These are phyloP conservation scores for Barnettozyma californica DNA, from an alignment of 805 yeast genomes.

Conservation along the genomic window DNA sequence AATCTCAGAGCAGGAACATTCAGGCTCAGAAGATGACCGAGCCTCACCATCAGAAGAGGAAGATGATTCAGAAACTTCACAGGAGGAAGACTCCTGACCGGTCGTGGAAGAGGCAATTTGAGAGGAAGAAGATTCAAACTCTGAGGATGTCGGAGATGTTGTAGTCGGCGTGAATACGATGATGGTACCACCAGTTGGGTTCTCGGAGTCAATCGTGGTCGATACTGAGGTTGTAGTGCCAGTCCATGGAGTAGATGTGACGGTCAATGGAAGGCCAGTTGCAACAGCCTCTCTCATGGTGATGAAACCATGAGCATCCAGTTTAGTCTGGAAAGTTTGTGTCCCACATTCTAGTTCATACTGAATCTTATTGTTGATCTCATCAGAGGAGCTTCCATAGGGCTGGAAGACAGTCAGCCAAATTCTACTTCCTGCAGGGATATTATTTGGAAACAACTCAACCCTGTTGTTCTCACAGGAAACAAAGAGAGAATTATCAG, in stretches of 20 bases:
- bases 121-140: background rate
- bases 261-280: conserved; percentile 16
- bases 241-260: conserved; percentile 16
- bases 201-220: conserved; percentile 9
- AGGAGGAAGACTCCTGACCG: too few species aligned
- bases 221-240: conserved; percentile 17
- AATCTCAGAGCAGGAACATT: background rate
- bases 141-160: conserved; percentile 1
- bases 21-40: conserved; percentile 1
- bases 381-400: conserved; percentile 4
- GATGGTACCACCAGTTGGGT: conserved; percentile 18
- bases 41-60: too few species aligned
- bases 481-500: conserved; percentile 11
- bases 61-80: too few species aligned
- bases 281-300: conserved; percentile 18
- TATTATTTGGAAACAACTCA: conserved; percentile 15
- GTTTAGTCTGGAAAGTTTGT: background rate
- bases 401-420: conserved; percentile 30
- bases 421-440: conserved; percentile 26
- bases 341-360: conserved; percentile 14
- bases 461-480: conserved; percentile 24
- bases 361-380: conserved; percentile 8
- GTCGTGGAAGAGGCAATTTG: too few species aligned
- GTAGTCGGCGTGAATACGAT: conserved; percentile 15
- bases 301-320: conserved; percentile 5